Conservation (phyloP, 441 rosid species). For the Adansonia rubrostipa region DNA sequence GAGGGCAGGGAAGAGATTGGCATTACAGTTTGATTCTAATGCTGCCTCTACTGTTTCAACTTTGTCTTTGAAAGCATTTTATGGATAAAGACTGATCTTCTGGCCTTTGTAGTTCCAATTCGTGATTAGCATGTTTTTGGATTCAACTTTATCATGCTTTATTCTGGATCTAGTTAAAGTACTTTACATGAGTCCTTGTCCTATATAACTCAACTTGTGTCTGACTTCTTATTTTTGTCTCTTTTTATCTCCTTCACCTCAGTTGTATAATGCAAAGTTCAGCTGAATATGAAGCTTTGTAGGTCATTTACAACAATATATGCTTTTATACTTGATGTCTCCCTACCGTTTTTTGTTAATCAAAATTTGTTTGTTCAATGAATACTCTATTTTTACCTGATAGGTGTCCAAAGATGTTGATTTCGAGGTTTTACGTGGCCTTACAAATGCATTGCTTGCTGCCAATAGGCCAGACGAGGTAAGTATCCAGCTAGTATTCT, state of each 20-base stretch:
- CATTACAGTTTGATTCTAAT: background rate
- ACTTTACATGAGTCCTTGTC: background rate
- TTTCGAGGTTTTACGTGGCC: slow-evolving; percentile 85
- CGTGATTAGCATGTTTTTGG: slow-evolving; percentile 2
- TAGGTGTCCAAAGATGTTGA: slow-evolving; percentile 66
- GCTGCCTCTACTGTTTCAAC: background rate
- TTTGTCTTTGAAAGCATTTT: slow-evolving; percentile 1
- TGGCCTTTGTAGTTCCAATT: background rate
- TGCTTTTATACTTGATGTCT: slow-evolving; percentile 17
- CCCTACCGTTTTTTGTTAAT: background rate
- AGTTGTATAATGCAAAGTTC: slow-evolving; percentile 12
- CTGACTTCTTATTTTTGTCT: background rate
- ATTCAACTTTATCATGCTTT: background rate
- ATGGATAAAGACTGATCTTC: background rate
- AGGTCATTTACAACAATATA: slow-evolving; percentile 11
- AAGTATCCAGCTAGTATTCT: slow-evolving; percentile 26
- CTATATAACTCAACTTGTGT: background rate
- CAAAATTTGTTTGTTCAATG: slow-evolving; percentile 14
- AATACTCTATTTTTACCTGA: slow-evolving; percentile 24
- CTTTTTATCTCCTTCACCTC: background rate
- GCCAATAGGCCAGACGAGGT: slow-evolving; percentile 94
- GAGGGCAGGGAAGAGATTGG: background rate
- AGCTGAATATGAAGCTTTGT: background rate
- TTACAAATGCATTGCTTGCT: slow-evolving; percentile 79
- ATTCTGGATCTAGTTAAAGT: slow-evolving; percentile 8